phyloP scores from a whole-genome alignment of 352 stramenopile species.

The Phytophthora nicotianae region DNA sequence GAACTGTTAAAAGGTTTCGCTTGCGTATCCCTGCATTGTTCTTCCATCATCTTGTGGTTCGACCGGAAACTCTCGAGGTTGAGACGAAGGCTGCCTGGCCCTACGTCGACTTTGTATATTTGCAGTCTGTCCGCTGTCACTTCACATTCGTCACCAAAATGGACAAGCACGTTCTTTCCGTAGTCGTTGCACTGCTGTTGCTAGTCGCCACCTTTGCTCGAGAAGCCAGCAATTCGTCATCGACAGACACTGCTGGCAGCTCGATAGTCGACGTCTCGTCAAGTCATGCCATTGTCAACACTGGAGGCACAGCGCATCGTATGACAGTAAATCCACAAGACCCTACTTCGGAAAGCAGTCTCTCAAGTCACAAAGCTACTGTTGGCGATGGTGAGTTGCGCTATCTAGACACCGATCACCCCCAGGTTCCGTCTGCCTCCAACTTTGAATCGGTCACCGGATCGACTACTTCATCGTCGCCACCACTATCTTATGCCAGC shows the following conservation, averaged over 20 bases:
- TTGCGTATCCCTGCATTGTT: conserved; percentile 8
- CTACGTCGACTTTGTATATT: neutral
- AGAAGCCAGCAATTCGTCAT: conserved; percentile 11
- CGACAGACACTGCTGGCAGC: conserved; percentile 1
- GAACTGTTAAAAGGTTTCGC: neutral
- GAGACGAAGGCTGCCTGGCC: conserved; percentile 7
- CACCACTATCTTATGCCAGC: neutral
- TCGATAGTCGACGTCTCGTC: neutral
- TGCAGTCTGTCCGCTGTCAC: conserved; percentile 15
- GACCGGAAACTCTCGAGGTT: neutral
- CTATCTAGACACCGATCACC: neutral
- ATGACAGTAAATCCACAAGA: neutral
- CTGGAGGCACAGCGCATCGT: neutral
- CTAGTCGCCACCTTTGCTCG: conserved; percentile 10
- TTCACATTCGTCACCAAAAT: conserved; percentile 24
- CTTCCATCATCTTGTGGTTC: conserved; percentile 25
- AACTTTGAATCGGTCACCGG: neutral
- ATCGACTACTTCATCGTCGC: neutral
- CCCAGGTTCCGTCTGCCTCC: neutral
- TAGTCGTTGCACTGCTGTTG: conserved; percentile 10
- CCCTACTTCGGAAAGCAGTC: conserved; percentile 1
- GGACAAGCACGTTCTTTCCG: conserved; percentile 14
- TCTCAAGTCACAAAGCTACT: conserved; percentile 2
- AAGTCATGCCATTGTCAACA: conserved; percentile 5
- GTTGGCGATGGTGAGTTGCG: neutral